Evolutionary conservation across 2,329 filamentous ascomycete genomes (phyloP), one percentile per base, ranked within the genome.

Genomic region (Davidsoniella australis): DNA sequence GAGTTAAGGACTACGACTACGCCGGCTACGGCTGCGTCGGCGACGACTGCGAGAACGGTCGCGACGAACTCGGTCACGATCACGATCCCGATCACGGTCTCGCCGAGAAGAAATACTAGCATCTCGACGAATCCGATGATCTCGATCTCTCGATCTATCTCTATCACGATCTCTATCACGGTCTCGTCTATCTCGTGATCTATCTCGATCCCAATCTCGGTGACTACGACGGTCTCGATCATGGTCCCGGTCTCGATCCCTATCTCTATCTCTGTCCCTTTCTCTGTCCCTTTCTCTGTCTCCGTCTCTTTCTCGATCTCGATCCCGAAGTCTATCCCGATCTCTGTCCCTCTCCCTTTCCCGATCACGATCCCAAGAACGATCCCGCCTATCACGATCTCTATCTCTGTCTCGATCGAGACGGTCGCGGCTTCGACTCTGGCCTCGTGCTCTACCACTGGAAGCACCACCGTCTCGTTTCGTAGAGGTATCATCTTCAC

Each of bases 341-440:
- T 57, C 57, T 17, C 58, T 47, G 17, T 60, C 57, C 8, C 55
- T 46, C n/a, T 58, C 56, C 2, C 54, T 45, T 16, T 60, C 59
- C 2, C 59, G 50, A 26, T 58, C 57, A 7, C 62, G 50, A 36
- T 62, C 60, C 4, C 64, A 51, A 10, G 65, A 60, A 16, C 63
- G 56, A 46, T 66, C 62, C 4, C 63, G 58, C 29, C 59, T 58
- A 12, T 60, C 56, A 41, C 61, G 59, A 42, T 43, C 45, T 3
- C 20, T 23, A 23, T 60, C 57, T n/a, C 62, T 58, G 17, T 60
- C 60, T 10, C 62, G 55, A n/a, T 63, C 62, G 14, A 18, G 62
- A 50, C 66, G 59, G 16, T 65, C 62, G 59, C 48, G 57, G 23
- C 63, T 62, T 1, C 60, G 55, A 41, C 63, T 60, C 10, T 59